Percentiles rank a stretch among this genome's conserved stretches.
Evolutionary conservation across 208 protist genomes (phyloP).

Genomic region (Trypanosoma cruzi): DNA sequence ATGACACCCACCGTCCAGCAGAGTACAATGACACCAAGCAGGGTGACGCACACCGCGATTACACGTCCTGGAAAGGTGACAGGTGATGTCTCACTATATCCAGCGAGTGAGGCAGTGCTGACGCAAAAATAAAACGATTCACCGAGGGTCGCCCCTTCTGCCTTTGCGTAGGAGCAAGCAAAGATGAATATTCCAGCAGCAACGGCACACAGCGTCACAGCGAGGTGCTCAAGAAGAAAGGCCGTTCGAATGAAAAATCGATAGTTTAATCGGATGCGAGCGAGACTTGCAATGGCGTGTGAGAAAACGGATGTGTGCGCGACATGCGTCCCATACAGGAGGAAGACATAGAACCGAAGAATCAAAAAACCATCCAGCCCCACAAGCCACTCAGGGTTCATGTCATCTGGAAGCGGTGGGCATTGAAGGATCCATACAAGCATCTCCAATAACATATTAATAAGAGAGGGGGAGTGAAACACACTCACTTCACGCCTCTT

Average conservation of each 20-base stretch:
- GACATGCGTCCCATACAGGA: conserved; percentile 50
- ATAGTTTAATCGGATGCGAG: conserved; percentile 38
- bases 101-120: conserved; percentile 49
- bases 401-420: conserved; percentile 40
- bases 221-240: conserved; percentile 30
- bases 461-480: conserved; percentile 56
- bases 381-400: conserved; percentile 27
- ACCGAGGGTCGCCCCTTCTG: conserved; percentile 38
- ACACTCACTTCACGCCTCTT: conserved; percentile 29
- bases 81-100: conserved; percentile 55
- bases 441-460: conserved; percentile 53
- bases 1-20: conserved; percentile 53
- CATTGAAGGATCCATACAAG: conserved; percentile 69
- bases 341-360: conserved; percentile 69
- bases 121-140: conserved; percentile 65
- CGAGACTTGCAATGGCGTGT: conserved; percentile 49
- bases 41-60: conserved; percentile 47
- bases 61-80: conserved; percentile 49
- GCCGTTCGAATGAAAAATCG: conserved; percentile 39
- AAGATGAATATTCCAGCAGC: conserved; percentile 36
- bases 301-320: conserved; percentile 41
- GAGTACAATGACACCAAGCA: conserved; percentile 45
- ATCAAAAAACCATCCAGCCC: conserved; percentile 57
- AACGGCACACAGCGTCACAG: conserved; percentile 30
- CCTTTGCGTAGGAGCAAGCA: conserved; percentile 49